A percentile compares a stretch with the other conserved stretches of the same genome.
Conservation (phyloP, 2,329 filamentous ascomycete genomes). For the Trematosphaeria pertusa region DNA sequence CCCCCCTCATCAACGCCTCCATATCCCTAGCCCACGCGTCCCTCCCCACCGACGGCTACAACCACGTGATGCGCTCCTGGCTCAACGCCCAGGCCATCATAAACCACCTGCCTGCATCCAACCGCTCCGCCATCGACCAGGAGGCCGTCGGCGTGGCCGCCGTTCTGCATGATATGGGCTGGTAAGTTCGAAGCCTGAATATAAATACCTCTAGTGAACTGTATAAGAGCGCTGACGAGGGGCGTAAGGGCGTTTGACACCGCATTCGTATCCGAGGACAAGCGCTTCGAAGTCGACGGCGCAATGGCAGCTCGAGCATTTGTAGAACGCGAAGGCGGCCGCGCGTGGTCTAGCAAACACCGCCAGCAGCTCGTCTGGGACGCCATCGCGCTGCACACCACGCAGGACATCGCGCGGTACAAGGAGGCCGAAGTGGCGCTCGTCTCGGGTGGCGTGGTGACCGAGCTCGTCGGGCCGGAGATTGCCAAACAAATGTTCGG, state of each 20-base stretch:
- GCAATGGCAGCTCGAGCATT: slow-evolving; percentile 53
- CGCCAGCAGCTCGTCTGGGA: slow-evolving; percentile 58
- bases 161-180: slow-evolving; percentile 55
- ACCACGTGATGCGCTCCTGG: slow-evolving; percentile 50
- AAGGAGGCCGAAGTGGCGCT: slow-evolving; percentile 25
- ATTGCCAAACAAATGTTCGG: background rate
- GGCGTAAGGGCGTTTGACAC: slow-evolving; percentile 8
- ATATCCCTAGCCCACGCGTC: slow-evolving; percentile 39
- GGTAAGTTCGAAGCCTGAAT: no score
- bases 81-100: slow-evolving; percentile 46
- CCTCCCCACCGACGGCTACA: slow-evolving; percentile 42
- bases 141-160: slow-evolving; percentile 50
- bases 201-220: no score
- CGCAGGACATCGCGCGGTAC: slow-evolving; percentile 45
- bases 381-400: slow-evolving; percentile 56
- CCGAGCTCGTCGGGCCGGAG: slow-evolving; percentile 8
- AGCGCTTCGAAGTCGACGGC: slow-evolving; percentile 60
- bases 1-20: slow-evolving; percentile 46
- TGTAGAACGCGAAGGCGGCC: slow-evolving; percentile 18
- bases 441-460: background rate
- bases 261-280: slow-evolving; percentile 50
- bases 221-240: no score
- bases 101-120: slow-evolving; percentile 38
- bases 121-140: slow-evolving; percentile 35
- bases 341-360: slow-evolving; percentile 47